These are phyloP conservation scores for Chytriomyces sp. DNA, from an alignment of 192 early-diverging fungal species.

Conservation along the genomic window DNA sequence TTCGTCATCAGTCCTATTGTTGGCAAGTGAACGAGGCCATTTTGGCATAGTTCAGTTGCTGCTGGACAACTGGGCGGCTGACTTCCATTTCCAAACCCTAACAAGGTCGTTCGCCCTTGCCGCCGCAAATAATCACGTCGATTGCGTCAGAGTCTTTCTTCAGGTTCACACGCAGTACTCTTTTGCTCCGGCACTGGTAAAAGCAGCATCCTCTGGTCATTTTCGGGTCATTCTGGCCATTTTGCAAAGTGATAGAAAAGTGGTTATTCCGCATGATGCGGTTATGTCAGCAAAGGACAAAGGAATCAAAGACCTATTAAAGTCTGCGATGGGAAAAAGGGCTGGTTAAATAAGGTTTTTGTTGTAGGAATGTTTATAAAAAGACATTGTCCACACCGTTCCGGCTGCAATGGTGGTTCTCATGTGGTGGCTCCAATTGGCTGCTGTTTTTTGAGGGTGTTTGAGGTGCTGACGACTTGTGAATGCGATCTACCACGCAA, in stretches of 20 bases:
- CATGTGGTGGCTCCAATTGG: too few relatives aligned
- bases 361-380: too few relatives aligned
- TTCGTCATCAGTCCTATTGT: neutral
- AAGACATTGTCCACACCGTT: too few relatives aligned
- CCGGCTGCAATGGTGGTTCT: too few relatives aligned
- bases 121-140: neutral
- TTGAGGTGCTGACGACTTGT: too few relatives aligned
- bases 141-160: neutral
- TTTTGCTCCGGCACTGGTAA: slow-evolving; percentile 3
- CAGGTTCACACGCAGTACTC: neutral
- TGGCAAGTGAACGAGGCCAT: neutral
- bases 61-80: neutral
- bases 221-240: slow-evolving; percentile 3
- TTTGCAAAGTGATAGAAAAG: neutral
- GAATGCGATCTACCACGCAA: too few relatives aligned
- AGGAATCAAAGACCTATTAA: slow-evolving; percentile 15
- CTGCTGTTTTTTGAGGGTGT: too few relatives aligned
- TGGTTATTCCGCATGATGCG: slow-evolving; percentile 18
- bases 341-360: too few relatives aligned
- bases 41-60: slow-evolving; percentile 2
- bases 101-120: neutral
- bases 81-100: slow-evolving; percentile 7
- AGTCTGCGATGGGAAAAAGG: slow-evolving; percentile 10
- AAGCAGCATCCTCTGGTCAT: slow-evolving; percentile 3
- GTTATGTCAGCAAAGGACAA: slow-evolving; percentile 9